Evolutionary conservation across 768 basidiomycete species (phyloP), one percentile per base, ranked within the genome.

Genomic region (Mrakia blollopis): DNA sequence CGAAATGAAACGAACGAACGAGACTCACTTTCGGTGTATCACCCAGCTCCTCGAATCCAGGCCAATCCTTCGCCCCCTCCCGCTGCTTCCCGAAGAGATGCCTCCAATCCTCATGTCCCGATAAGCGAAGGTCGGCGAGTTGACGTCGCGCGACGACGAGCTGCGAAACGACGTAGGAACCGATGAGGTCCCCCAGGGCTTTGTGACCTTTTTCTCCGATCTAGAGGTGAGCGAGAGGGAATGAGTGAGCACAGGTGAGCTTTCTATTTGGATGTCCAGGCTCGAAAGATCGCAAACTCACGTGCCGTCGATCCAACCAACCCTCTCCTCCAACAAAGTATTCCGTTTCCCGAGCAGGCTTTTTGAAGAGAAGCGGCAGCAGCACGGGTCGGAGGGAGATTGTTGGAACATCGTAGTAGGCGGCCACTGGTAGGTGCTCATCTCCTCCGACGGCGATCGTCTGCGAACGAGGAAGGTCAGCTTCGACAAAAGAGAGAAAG

Each of bases 381-480:
- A 68, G 37, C 4, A 68, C 65, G 7, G 65, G 37, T n/a, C 65
- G 65, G 7, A 68, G 37, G 23, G 65, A 68, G 35, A 68, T 21
- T 0, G 37, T 37, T 1, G 65, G 65, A 8, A 68, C 65, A 23
- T 68, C 65, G 65, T 68, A 68, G 25, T 68, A 68, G 35, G 23
- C 10, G 0, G 28, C 30, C 9, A 65, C 63, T 11, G 65, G 65
- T 7, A 39, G 37, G 23, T 68, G 65, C 37, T 68, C 65, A 25
- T 68, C 65, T 41, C 65, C 65, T 13, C 65, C 65, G 25, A 68
- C 65, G 35, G 65, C 65, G 37, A 68, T 68, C 13, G n/a, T 68
- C 65, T 65, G 63, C 8, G 7, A 37, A 35, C 63, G 16, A 65
- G 7, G 63, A 39, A 16, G 62, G 18, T 35, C 21, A 65, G 21